A percentile compares a stretch with the other conserved stretches of the same genome.
These are phyloP conservation scores for Ascochyta viciae-villosae DNA, from an alignment of 2,329 filamentous ascomycete genomes.

Conservation along the genomic window DNA sequence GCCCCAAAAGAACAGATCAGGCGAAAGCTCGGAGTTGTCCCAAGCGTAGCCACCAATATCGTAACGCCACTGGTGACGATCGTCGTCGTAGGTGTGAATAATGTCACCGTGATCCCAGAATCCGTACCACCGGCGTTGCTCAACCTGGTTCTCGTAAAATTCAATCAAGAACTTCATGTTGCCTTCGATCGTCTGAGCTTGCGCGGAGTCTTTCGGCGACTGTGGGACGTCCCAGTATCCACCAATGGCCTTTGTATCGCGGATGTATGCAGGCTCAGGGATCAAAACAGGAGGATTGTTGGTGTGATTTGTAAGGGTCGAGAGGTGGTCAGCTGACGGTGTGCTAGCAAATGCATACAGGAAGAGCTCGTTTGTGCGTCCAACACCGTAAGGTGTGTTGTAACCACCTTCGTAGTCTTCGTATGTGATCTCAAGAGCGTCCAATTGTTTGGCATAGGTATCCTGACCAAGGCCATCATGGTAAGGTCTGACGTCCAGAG, in stretches of 20 bases:
- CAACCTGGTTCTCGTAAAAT: constrained; percentile 64
- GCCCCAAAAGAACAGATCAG: constrained; percentile 68
- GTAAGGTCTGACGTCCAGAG: constrained; percentile 64
- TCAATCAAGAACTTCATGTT: constrained; percentile 64
- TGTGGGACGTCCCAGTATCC: constrained; percentile 61
- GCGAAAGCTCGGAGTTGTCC: constrained; percentile 70
- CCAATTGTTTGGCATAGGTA: constrained; percentile 64
- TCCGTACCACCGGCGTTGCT: constrained; percentile 67
- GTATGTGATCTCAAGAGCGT: constrained; percentile 68
- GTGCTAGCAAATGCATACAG: constrained; percentile 62
- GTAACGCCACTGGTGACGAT: constrained; percentile 68
- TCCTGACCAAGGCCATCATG: constrained; percentile 65
- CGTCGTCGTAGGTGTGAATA: constrained; percentile 67
- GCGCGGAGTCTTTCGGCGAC: constrained; percentile 41
- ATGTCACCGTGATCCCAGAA: constrained; percentile 70
- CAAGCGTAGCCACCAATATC: constrained; percentile 70
- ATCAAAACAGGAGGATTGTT: constrained; percentile 62
- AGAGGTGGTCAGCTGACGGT: constrained; percentile 57
- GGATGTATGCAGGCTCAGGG: constrained; percentile 58
- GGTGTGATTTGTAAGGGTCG: constrained; percentile 54
- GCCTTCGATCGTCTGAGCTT: constrained; percentile 53
- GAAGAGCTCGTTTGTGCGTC: constrained; percentile 64
- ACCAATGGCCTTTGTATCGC: constrained; percentile 61
- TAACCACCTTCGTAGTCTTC: constrained; percentile 67
- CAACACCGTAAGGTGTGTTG: constrained; percentile 65